Percentiles rank a stretch among this genome's conserved stretches.
These are phyloP conservation scores for Tolypocladium capitatum DNA, from an alignment of 2,329 filamentous ascomycete genomes.

Conservation along the genomic window DNA sequence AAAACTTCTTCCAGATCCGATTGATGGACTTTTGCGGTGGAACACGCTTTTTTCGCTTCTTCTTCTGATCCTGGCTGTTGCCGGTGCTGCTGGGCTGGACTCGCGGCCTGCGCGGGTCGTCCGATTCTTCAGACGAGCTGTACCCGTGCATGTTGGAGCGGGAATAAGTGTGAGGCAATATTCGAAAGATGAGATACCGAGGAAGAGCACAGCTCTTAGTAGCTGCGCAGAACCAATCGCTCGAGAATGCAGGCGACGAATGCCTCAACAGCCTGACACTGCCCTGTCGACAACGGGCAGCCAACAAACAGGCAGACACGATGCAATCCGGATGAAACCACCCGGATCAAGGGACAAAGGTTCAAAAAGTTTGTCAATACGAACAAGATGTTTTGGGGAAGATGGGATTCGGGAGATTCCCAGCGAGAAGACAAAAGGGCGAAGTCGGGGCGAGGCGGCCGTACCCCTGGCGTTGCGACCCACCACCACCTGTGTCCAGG, in stretches of 20 bases:
- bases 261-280: neutral
- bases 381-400: too few relatives aligned
- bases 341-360: neutral
- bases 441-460: neutral
- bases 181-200: neutral
- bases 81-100: constrained; percentile 18
- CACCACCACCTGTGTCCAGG: neutral
- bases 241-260: neutral
- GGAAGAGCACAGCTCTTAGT: neutral
- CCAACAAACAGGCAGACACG: neutral
- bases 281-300: neutral
- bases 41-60: constrained; percentile 45
- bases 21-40: constrained; percentile 54
- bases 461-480: neutral
- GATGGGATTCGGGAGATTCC: neutral
- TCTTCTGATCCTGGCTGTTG: constrained; percentile 28
- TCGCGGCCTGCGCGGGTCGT: constrained; percentile 28
- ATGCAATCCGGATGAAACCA: neutral
- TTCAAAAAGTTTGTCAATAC: neutral
- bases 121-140: constrained; percentile 36
- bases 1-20: constrained; percentile 51
- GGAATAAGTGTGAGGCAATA: too few relatives aligned
- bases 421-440: neutral
- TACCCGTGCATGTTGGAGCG: constrained; percentile 26
- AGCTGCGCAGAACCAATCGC: neutral